Base-by-base conservation (phyloP, 169 alveolate species). In the Plasmodium vinckei region DNA sequence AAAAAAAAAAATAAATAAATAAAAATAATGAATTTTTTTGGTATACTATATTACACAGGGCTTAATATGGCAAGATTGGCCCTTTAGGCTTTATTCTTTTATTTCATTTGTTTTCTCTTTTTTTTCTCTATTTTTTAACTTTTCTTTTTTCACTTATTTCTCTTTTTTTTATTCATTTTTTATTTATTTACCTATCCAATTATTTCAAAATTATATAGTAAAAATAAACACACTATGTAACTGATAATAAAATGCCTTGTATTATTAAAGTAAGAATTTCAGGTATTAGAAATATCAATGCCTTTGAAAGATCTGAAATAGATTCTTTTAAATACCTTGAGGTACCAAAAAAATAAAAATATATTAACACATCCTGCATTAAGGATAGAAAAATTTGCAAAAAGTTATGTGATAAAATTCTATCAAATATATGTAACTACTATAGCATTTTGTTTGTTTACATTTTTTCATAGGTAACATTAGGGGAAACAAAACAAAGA, bases 401-500 rank as follows among this genome's bases (percentile, higher is more conserved):
- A 33, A 33, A 33, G 42, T 33, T 33, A 33, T 33, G 7, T 33
- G 7, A 21, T 21, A 21, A 21, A 21, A 21, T 21, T 21, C 25
- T 21, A 3, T 33, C 42, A 33, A 33, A 33, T 33, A 33, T 33
- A 33, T 33, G 42, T 33, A 33, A 33, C 42, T 33, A 33, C 42
- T 33, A 33, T 33, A 7, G 0, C 3, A 33, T 33, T 33, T 33
- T 33, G 3, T 33, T 33, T 33, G 42, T 33, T 3, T 33, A 33
- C 42, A 33, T 17, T 27, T 17, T 44, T 63, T 75, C 12, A 25
- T n/a, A 82, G 90, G 90, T 82, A 10, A 82, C 90, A 9, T 44
- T 82, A 71, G 90, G 90, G 19, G 90, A 82, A 56, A 82, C 84
- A 65, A 82, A 82, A 33, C 90, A 82, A 82, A 65, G 90, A 49